Conservation (phyloP, 2,329 filamentous ascomycete genomes). For the Alternaria postmessia region DNA sequence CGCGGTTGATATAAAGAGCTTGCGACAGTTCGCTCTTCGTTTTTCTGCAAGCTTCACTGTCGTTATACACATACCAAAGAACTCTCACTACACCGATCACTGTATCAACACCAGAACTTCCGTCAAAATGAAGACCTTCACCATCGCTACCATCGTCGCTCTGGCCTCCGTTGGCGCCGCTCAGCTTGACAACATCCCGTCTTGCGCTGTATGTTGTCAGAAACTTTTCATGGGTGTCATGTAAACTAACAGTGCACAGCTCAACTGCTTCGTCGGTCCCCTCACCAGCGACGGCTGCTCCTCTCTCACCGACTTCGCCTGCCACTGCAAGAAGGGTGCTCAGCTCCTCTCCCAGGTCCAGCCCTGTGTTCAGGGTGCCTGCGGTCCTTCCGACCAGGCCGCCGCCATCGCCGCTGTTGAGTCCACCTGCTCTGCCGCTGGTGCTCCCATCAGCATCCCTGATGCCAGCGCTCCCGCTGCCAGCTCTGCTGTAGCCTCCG, state of each 20-base stretch:
- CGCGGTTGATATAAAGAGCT: slow-evolving; percentile 31
- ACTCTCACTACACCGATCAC: slow-evolving; percentile 23
- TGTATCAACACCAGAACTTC: slow-evolving; percentile 19
- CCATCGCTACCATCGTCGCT: slow-evolving; percentile 50
- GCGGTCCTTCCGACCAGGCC: slow-evolving; percentile 50
- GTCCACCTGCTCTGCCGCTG: slow-evolving; percentile 44
- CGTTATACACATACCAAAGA: slow-evolving; percentile 19
- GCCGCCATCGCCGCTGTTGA: slow-evolving; percentile 40
- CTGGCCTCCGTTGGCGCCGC: slow-evolving; percentile 56
- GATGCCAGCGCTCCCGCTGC: slow-evolving; percentile 14
- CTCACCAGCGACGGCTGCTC: slow-evolving; percentile 56
- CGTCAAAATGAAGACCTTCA: slow-evolving; percentile 51
- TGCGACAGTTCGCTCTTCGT: slow-evolving; percentile 9
- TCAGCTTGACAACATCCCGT: slow-evolving; percentile 56
- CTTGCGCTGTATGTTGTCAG: slow-evolving; percentile 55
- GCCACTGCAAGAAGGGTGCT: slow-evolving; percentile 47
- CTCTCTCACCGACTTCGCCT: slow-evolving; percentile 57
- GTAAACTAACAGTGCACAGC: slow-evolving; percentile 45
- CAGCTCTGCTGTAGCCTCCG: slow-evolving; percentile 14
- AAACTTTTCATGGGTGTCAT: background rate
- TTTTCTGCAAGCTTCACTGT: slow-evolving; percentile 20
- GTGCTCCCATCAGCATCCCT: slow-evolving; percentile 43
- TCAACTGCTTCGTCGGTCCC: slow-evolving; percentile 56
- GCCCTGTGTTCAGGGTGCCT: slow-evolving; percentile 58
- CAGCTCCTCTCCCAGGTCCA: slow-evolving; percentile 52